Percentiles rank a stretch among this genome's conserved stretches.
These are phyloP conservation scores for Rugonectria rugulosa DNA, from an alignment of 2,329 filamentous ascomycete genomes.

Conservation along the genomic window DNA sequence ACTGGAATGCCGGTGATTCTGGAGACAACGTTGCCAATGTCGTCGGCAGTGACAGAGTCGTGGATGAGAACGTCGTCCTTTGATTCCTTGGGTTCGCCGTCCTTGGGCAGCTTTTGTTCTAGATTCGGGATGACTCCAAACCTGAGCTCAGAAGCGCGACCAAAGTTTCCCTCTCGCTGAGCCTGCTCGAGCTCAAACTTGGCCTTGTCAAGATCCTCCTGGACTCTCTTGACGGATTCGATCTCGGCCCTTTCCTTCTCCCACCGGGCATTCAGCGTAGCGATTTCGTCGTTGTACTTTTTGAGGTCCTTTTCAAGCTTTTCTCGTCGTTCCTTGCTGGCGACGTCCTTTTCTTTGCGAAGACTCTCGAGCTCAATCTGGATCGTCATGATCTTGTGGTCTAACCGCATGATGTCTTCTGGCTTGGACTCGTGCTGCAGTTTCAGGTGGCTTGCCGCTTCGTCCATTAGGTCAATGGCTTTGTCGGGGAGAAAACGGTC, in stretches of 20 bases:
- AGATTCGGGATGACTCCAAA: constrained; percentile 87
- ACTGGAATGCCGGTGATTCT: constrained; percentile 92
- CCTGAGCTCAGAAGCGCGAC: constrained; percentile 85
- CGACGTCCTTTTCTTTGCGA: constrained; percentile 90
- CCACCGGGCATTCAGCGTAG: constrained; percentile 82
- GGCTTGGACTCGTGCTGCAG: constrained; percentile 97
- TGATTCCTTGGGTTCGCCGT: constrained; percentile 59
- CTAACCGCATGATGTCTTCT: constrained; percentile 89
- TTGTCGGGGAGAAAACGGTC: constrained; percentile 97
- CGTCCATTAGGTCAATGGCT: constrained; percentile 95
- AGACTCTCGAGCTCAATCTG: constrained; percentile 96
- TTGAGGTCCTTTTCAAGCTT: constrained; percentile 83
- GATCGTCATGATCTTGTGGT: constrained; percentile 95
- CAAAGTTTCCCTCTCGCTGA: constrained; percentile 88
- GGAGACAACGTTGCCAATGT: constrained; percentile 92
- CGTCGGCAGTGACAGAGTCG: constrained; percentile 93
- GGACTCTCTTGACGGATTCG: constrained; percentile 83
- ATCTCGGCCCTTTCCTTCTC: constrained; percentile 89
- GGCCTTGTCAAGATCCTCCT: constrained; percentile 87
- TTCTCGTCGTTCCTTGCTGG: constrained; percentile 85
- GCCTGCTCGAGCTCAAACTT: constrained; percentile 86
- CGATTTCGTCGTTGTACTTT: constrained; percentile 77
- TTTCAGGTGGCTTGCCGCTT: constrained; percentile 88
- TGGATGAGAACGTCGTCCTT: constrained; percentile 74
- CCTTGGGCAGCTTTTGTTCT: constrained; percentile 80